Evolutionary conservation across 139 green algal species (phyloP), one percentile per base, ranked within the genome.

Genomic region (Raphidocelis subcapitata): DNA sequence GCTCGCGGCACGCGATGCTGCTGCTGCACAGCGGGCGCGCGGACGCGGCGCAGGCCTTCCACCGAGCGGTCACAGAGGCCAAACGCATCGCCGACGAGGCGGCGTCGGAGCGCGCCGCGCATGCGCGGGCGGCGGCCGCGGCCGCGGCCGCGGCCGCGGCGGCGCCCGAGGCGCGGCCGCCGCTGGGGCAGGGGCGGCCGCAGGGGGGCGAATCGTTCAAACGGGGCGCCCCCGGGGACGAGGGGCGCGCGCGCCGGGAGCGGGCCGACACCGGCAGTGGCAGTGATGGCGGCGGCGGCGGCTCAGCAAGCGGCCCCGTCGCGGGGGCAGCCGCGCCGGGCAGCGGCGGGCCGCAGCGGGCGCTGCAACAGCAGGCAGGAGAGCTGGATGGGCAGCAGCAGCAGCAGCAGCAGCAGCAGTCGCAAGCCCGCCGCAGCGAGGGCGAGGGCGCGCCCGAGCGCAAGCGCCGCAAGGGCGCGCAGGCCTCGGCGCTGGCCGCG

Each of bases 1-100:
- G 70, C 60, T 65, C 70, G 28, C 59, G 44, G 18, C 70, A 60
- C 41, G 61, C 59, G 46, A 70, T 77, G 61, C 54, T 77, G 70
- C 31, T 77, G 47, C 31, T 77, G 46, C 70, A 77, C 47, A 63
- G 12, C 24, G 47, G 61, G 60, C 63, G 49, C 35, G 36, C 24
- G 28, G 46, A 61, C 10, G 47, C 32, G 2, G 70, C 70, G 2
- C 56, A 54, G 23, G 61, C 61, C 5, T 77, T 70, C 62, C 70
- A 77, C 47, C 61, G n/a, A 18, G 70, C 70, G n/a, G 70, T 77
- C 18, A 69, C 44, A 24, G 60, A 70, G 26, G 70, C 70, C 24
- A 28, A 37, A 8, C 21, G 23, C 4, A 63, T 62, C 5, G 32
- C 70, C 60, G 59, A 70, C 59, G 46, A 77, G 70, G 59, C 68